Percentiles rank a stretch among this genome's conserved stretches.
phyloP scores from a whole-genome alignment of 768 basidiomycete species.

The Pulveroboletus frians region DNA sequence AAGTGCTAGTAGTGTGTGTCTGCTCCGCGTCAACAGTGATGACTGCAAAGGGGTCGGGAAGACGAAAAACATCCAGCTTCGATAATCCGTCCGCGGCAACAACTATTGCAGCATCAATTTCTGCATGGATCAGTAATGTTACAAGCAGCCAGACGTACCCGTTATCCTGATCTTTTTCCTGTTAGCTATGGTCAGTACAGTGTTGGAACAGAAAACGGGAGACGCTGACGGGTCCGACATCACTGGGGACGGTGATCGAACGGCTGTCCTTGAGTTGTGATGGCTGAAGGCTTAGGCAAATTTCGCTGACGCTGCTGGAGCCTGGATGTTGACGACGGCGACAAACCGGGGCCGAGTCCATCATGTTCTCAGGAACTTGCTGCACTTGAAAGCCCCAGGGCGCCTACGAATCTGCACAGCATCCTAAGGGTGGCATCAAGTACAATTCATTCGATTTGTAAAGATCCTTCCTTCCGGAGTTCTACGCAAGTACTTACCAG shows the following conservation, averaged over 20 bases:
- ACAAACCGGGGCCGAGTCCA: neutral
- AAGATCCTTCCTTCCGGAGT: no score
- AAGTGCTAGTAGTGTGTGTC: constrained; percentile 93
- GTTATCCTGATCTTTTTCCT: constrained; percentile 77
- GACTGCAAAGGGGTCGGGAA: constrained; percentile 97
- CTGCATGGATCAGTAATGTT: neutral
- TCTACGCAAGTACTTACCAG: no score
- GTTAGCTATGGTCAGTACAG: constrained; percentile 25
- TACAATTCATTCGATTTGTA: no score
- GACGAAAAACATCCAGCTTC: constrained; percentile 92
- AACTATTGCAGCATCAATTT: constrained; percentile 43
- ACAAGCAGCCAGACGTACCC: constrained; percentile 38
- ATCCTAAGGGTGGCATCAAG: no score
- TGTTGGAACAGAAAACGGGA: neutral
- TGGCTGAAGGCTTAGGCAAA: neutral
- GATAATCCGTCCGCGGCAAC: constrained; percentile 93
- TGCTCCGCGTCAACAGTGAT: constrained; percentile 98
- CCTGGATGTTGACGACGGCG: constrained; percentile 8
- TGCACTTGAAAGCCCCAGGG: no score
- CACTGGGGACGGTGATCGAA: neutral
- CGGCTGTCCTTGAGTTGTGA: neutral
- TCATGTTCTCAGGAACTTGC: no score
- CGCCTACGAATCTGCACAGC: no score
- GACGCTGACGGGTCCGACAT: constrained; percentile 30
- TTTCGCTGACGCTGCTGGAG: neutral